Percentiles rank a stretch among this genome's conserved stretches.
Conservation (phyloP, 257 asterid species). For the Penstemon eatonii region DNA sequence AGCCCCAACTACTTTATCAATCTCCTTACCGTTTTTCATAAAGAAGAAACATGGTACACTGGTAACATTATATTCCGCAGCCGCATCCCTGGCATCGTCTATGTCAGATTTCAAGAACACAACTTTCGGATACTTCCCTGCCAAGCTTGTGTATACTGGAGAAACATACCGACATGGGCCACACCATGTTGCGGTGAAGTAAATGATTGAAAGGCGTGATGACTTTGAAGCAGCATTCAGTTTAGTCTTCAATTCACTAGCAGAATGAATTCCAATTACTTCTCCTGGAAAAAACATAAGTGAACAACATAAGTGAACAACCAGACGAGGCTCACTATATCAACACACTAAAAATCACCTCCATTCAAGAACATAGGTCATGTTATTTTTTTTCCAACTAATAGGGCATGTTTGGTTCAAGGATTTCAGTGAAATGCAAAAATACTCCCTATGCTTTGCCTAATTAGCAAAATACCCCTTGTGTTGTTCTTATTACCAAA, state of each 20-base stretch:
- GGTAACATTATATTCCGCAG: slow-evolving; percentile 52
- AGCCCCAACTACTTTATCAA: slow-evolving; percentile 62
- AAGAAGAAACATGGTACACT: slow-evolving; percentile 71
- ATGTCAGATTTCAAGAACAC: slow-evolving; percentile 71
- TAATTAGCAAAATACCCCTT: too few species aligned
- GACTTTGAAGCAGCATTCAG: slow-evolving; percentile 50
- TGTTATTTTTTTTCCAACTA: not conserved
- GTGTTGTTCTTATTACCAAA: too few species aligned
- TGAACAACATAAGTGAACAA: not conserved
- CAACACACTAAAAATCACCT: too few species aligned
- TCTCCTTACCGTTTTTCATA: slow-evolving; percentile 58
- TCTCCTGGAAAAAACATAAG: slow-evolving; percentile 45
- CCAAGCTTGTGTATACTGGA: slow-evolving; percentile 58
- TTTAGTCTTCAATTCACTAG: slow-evolving; percentile 46
- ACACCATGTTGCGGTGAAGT: slow-evolving; percentile 86
- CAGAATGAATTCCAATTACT: slow-evolving; percentile 53
- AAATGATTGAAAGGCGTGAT: slow-evolving; percentile 58
- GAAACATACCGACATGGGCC: slow-evolving; percentile 75
- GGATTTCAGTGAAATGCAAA: not conserved
- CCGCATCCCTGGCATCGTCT: slow-evolving; percentile 65
- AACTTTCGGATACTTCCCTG: slow-evolving; percentile 47
- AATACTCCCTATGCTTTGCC: too few species aligned
- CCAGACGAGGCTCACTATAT: not conserved
- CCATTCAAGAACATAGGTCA: not conserved
- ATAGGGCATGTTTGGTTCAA: too few species aligned